Conservation (phyloP, 306 rosid species). For the Luffa acutangula region DNA sequence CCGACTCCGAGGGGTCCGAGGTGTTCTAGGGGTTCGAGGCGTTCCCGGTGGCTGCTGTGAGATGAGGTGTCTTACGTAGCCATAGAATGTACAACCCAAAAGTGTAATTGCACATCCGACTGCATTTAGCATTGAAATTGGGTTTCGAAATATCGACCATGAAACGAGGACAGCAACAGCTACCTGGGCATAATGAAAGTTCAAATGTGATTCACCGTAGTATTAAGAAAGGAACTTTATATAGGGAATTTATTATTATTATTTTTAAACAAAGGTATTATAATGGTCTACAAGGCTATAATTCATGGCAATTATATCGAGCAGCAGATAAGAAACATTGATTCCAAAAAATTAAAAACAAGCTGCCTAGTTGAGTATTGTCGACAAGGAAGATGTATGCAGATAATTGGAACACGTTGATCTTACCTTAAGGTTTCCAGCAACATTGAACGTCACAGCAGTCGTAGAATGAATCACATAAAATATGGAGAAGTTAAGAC, state of each 20-base stretch:
- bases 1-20: conserved; percentile 71
- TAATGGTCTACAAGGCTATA: neutral
- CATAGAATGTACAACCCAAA: conserved; percentile 89
- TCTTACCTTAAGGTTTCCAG: conserved; percentile 97
- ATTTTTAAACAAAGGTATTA: neutral
- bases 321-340: neutral
- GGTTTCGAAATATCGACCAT: conserved; percentile 87
- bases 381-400: neutral
- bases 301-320: neutral
- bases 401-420: neutral
- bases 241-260: neutral
- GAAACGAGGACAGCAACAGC: conserved; percentile 95
- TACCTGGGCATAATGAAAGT: conserved; percentile 42
- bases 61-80: conserved; percentile 70
- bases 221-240: neutral
- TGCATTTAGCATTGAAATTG: conserved; percentile 61
- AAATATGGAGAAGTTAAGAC: conserved; percentile 94
- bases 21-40: conserved; percentile 56
- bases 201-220: neutral
- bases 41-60: conserved; percentile 83
- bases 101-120: conserved; percentile 87
- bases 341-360: neutral
- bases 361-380: neutral
- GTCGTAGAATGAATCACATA: conserved; percentile 96
- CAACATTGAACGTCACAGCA: conserved; percentile 94